These are phyloP conservation scores for Oldenlandia corymbosa DNA, from an alignment of 257 asterid genomes.

Conservation along the genomic window DNA sequence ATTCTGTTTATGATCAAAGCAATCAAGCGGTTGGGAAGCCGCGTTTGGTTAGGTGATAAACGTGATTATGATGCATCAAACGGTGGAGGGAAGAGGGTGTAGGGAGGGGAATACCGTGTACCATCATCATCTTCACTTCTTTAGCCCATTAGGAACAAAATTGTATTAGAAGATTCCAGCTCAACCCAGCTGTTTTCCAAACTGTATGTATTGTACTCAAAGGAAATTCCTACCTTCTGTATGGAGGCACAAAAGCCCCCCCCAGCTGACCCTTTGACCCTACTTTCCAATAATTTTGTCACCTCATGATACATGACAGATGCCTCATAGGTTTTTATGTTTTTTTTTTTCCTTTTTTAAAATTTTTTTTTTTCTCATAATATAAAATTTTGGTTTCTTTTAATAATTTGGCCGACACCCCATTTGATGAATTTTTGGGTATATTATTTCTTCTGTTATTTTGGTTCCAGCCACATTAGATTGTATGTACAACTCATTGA, in stretches of 20 bases:
- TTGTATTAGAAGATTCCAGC: slow-evolving; percentile 25
- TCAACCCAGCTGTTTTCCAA: slow-evolving; percentile 27
- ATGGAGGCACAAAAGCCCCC: slow-evolving; percentile 37
- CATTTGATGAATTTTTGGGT: too few relatives aligned
- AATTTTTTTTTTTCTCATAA: too few relatives aligned
- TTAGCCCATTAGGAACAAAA: too few relatives aligned
- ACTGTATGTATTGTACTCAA: slow-evolving; percentile 14
- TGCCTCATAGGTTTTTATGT: neutral
- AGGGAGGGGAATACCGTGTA: slow-evolving; percentile 17
- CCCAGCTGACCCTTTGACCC: slow-evolving; percentile 36
- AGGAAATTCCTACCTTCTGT: slow-evolving; percentile 27
- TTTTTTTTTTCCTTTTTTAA: neutral
- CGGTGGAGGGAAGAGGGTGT: slow-evolving; percentile 3
- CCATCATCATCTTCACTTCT: neutral
- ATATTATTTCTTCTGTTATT: too few relatives aligned
- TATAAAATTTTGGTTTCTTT: neutral
- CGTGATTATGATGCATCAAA: neutral
- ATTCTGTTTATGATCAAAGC: too few relatives aligned
- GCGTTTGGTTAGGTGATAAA: neutral
- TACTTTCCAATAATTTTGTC: slow-evolving; percentile 6
- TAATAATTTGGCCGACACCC: too few relatives aligned
- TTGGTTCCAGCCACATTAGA: too few relatives aligned
- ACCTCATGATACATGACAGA: neutral
- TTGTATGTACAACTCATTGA: too few relatives aligned
- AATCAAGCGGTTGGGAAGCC: slow-evolving; percentile 4